Conservation (phyloP, 768 basidiomycete species). For the Lepiota venenata region DNA sequence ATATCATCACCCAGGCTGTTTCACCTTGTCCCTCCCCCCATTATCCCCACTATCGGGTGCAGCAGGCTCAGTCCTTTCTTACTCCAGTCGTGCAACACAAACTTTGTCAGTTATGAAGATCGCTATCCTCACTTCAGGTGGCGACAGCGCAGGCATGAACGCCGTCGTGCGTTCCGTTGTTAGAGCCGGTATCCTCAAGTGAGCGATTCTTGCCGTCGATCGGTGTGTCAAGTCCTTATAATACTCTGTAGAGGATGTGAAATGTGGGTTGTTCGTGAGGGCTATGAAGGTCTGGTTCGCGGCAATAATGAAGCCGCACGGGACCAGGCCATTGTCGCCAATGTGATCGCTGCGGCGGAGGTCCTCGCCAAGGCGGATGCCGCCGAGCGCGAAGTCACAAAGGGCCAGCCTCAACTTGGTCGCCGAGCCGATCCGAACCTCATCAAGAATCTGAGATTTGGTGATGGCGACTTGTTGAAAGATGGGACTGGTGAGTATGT, state of each 20-base stretch:
- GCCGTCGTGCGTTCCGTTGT: slow-evolving; percentile 93
- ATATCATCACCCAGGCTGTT: neutral
- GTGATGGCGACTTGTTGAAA: slow-evolving; percentile 71
- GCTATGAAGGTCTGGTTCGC: slow-evolving; percentile 95
- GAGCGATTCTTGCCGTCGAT: slow-evolving; percentile 21
- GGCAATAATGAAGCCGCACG: slow-evolving; percentile 60
- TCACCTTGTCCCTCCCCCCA: neutral
- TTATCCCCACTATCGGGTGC: slow-evolving; percentile 1
- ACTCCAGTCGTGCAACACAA: neutral
- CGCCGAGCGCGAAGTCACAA: slow-evolving; percentile 16
- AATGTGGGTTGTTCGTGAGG: slow-evolving; percentile 94
- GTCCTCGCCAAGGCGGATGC: slow-evolving; percentile 18
- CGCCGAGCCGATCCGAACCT: slow-evolving; percentile 36
- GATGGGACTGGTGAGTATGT: slow-evolving; percentile 80
- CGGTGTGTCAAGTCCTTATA: neutral
- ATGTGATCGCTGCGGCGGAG: slow-evolving; percentile 16
- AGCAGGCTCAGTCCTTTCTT: neutral
- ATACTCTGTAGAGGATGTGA: slow-evolving; percentile 76
- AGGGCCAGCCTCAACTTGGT: slow-evolving; percentile 12
- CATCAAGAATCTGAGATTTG: slow-evolving; percentile 76
- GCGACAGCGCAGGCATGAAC: slow-evolving; percentile 98
- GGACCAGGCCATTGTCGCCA: slow-evolving; percentile 15
- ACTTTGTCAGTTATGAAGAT: slow-evolving; percentile 61
- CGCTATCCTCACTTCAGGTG: slow-evolving; percentile 92
- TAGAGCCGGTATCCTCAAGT: slow-evolving; percentile 90